phyloP scores from a whole-genome alignment of 164 flowering plant genomes.

The Annona cherimola region DNA sequence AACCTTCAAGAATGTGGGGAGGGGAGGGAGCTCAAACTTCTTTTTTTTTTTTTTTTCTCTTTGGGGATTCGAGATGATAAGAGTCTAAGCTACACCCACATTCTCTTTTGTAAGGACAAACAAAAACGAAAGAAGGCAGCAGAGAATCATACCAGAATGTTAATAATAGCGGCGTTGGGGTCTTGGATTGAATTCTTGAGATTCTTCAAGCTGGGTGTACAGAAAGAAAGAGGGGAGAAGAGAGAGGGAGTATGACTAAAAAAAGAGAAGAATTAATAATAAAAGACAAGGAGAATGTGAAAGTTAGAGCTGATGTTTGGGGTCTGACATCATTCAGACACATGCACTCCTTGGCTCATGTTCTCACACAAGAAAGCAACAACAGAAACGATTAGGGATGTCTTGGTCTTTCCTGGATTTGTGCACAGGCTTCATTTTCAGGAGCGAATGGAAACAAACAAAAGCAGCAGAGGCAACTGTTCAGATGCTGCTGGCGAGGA shows the following conservation, averaged over 20 bases:
- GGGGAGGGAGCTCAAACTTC: not conserved
- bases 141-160: conserved; percentile 10
- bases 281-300: not conserved
- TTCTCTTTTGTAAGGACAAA: not conserved
- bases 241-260: not conserved
- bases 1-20: not conserved
- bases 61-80: not conserved
- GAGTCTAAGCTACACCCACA: not conserved
- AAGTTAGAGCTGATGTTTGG: not conserved
- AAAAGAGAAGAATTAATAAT: not conserved
- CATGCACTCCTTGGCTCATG: not conserved
- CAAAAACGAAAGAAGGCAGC: not conserved
- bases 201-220: not conserved
- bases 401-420: not conserved
- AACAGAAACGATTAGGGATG: not conserved
- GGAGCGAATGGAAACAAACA: not conserved
- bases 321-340: conserved; percentile 1
- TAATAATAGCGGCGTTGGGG: conserved; percentile 7
- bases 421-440: not conserved
- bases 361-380: not conserved
- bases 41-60: not conserved
- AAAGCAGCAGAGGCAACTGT: not conserved
- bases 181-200: conserved; percentile 10
- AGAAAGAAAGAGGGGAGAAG: conserved; percentile 4
- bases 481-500: not conserved